Evolutionary conservation across 2,329 filamentous ascomycete species (phyloP), one percentile per base, ranked within the genome.

Genomic region (Domatiomyces globalis): DNA sequence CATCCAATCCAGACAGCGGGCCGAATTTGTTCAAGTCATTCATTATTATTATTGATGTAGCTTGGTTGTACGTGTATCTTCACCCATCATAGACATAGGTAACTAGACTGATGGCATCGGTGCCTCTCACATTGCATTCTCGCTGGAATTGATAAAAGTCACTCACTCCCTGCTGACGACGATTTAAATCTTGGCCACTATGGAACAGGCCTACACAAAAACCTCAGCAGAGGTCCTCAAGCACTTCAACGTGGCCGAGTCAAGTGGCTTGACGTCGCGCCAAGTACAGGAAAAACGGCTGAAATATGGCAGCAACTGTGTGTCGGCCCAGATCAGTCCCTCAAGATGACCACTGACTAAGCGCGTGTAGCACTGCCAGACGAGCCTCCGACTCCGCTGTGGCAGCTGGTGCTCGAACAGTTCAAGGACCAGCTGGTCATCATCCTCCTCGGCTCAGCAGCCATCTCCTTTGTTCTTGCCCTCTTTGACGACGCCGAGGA

Each of bases 381-480:
- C 72, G 92, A 98, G 59, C 92, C 92, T 50, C 88, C 92, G 2
- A 98, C 92, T 29, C 92, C 92, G 42, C 68, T 98, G 46, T 98
- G 90, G 92, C 80, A 96, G 71, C 82, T 98, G 57, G 87, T 98
- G 51, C 78, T 98, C 53, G 92, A 98, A 71, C 92, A 98, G 69
- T 98, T 98, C 78, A 95, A 98, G 71, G 92, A 98, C 67, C 92
- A 98, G 70, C 80, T 98, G 46, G 92, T 98, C 60, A 79, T 98
- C 50, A 98, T 98, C 61, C 77, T 98, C 19, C 79, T 98, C 48
- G 92, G 81, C 50, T 96, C 90, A 39, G 92, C 92, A 9, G 87
- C 84, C 18, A 83, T 98, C 36, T 96, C 92, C 1, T 96, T 98
- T 66, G 81, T 89, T 22, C 75, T 98, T 56, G 92, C 92, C 22